Evolutionary conservation across 345 rosid genomes (phyloP).

Genomic region (Zanthoxylum bungeanum): DNA sequence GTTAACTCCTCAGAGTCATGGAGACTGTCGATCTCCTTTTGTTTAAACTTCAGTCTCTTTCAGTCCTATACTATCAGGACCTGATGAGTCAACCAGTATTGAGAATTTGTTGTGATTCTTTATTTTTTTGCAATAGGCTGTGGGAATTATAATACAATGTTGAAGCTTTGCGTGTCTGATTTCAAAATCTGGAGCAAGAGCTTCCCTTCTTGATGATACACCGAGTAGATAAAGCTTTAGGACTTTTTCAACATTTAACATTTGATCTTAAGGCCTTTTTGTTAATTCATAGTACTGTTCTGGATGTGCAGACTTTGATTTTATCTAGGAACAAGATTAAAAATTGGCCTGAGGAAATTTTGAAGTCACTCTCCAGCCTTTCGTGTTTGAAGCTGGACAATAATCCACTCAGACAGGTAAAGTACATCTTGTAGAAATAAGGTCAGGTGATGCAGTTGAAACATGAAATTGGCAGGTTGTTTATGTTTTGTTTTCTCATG

Average conservation of each 20-base stretch:
- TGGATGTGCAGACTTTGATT: constrained; percentile 57
- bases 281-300: constrained; percentile 1
- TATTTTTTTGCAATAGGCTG: neutral
- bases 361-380: constrained; percentile 64
- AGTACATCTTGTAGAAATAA: neutral
- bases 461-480: neutral
- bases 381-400: constrained; percentile 76
- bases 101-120: neutral
- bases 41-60: neutral
- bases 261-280: neutral
- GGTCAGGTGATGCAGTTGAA: neutral
- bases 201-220: neutral
- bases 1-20: neutral
- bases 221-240: neutral
- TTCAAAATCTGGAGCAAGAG: neutral
- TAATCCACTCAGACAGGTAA: constrained; percentile 76
- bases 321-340: constrained; percentile 77
- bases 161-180: neutral
- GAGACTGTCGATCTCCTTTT: neutral
- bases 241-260: constrained; percentile 3
- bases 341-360: constrained; percentile 74
- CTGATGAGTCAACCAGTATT: neutral
- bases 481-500: neutral
- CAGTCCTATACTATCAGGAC: neutral
- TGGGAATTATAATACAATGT: neutral